Base-by-base conservation (phyloP, 495 filamentous ascomycete species). In the Venustampulla echinocandica region DNA sequence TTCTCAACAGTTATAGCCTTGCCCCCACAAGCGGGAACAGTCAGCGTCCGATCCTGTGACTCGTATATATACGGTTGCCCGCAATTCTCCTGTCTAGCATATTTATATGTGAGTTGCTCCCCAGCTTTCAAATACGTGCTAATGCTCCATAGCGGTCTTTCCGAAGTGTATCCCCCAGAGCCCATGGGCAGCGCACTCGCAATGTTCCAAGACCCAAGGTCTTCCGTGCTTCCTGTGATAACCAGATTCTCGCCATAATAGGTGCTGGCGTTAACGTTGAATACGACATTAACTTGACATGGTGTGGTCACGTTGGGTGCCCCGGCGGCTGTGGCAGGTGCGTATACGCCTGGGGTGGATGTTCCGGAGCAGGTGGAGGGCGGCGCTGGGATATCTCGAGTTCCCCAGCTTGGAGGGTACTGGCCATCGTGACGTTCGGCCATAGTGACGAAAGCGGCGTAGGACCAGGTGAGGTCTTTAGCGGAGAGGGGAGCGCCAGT, bases 401-500 rank as follows among this genome's bases (percentile, higher is more conserved):
- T 37, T 28, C 49, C 54, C 61, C 61, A 64, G 25, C 47, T 53
- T 4, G 54, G 37, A 3, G 61, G 59, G 30, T 57, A 64, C 36
- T 59, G 52, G 4, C 57, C 57, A 1, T 50, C 41, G 32, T 52
- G 57, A 13, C 57, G 47, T 33, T 57, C 38, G 10, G 51, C 44
- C 50, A 60, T 55, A 19, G 54, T 69, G 14, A 77, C 54, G 11
- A 77, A 61, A 0, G 68, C 65, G 1, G 70, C 71, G 40, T 74
- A 77, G 0, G 70, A 74, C 72, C 72, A 76, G 32, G 74, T 74
- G 10, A 76, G 54, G 32, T 77, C 67, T 17, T 56, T 50, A 3
- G 77, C 77, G 0, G 76, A 80, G 1, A 69, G 52, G 4, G 64
- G 68, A 0, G 50, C 57, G 40, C 75, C 76, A 30, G 67, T 60